These are phyloP conservation scores for Phytophthora chlamydospora DNA, from an alignment of 352 stramenopile genomes.

Conservation along the genomic window DNA sequence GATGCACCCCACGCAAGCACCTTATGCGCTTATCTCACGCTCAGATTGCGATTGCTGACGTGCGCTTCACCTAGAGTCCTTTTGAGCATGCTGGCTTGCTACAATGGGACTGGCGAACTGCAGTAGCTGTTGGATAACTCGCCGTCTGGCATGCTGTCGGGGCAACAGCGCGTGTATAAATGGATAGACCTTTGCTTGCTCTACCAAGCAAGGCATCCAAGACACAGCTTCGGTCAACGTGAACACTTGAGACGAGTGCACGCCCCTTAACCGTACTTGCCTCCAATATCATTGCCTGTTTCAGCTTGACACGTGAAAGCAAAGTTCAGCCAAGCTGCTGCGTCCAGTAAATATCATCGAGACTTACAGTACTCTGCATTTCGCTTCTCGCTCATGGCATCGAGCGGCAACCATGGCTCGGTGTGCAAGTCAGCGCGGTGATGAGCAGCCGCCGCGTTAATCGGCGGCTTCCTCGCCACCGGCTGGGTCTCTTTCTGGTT, in stretches of 20 bases:
- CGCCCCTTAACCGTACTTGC: slow-evolving; percentile 2
- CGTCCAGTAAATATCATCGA: slow-evolving; percentile 1
- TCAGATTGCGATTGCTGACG: too few species aligned
- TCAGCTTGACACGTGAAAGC: not conserved
- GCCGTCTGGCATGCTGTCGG: not conserved
- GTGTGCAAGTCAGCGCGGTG: not conserved
- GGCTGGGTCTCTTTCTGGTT: slow-evolving; percentile 19
- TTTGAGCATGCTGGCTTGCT: too few species aligned
- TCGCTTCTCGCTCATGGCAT: slow-evolving; percentile 14
- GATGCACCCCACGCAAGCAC: too few species aligned
- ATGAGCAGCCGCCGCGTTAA: too few species aligned
- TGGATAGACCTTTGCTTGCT: too few species aligned
- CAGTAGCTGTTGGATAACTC: not conserved
- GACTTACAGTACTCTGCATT: not conserved
- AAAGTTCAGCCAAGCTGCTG: not conserved
- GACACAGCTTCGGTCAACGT: too few species aligned
- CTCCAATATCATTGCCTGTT: slow-evolving; percentile 5
- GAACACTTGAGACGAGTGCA: slow-evolving; percentile 1
- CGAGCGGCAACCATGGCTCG: slow-evolving; percentile 9
- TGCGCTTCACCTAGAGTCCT: too few species aligned
- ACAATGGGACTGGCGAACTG: too few species aligned
- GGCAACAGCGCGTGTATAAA: too few species aligned
- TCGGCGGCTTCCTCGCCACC: slow-evolving; percentile 11
- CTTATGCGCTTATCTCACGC: too few species aligned
- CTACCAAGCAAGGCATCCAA: too few species aligned